These are phyloP conservation scores for Russula virescens DNA, from an alignment of 768 basidiomycete genomes.

Conservation along the genomic window DNA sequence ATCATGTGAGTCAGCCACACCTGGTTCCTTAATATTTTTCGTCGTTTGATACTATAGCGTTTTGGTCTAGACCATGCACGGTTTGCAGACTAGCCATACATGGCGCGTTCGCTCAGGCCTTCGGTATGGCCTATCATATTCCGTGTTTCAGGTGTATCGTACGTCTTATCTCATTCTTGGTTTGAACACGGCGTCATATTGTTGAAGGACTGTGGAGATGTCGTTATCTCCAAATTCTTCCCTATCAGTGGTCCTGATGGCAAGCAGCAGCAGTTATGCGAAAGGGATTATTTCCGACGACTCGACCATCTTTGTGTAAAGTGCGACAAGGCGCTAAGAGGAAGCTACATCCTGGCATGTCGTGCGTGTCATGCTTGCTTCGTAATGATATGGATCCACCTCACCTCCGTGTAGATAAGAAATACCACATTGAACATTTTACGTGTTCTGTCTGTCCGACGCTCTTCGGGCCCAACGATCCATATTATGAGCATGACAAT, in stretches of 20 bases:
- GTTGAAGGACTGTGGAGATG: conserved; percentile 84
- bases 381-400: conserved; percentile 8
- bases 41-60: too few species aligned
- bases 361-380: conserved; percentile 49
- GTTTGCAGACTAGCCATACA: conserved; percentile 80
- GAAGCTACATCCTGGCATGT: conserved; percentile 98
- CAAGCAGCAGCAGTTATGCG: conserved; percentile 89
- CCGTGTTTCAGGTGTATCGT: conserved; percentile 99
- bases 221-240: conserved; percentile 98
- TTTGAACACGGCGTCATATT: conserved; percentile 10
- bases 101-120: conserved; percentile 92
- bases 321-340: conserved; percentile 88
- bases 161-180: conserved; percentile 30
- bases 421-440: conserved; percentile 99
- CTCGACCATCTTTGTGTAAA: conserved; percentile 95
- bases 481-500: conserved; percentile 98
- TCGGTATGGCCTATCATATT: conserved; percentile 89
- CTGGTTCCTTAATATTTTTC: too few species aligned
- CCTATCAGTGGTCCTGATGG: conserved; percentile 90
- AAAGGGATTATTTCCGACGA: conserved; percentile 95
- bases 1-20: too few species aligned
- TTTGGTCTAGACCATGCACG: conserved; percentile 39
- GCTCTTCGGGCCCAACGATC: conserved; percentile 95
- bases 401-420: conserved; percentile 62
- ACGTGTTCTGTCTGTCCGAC: conserved; percentile 96